Base-by-base conservation (phyloP, 1,139 yeast species). In the Hemisphaericaspora lyxosophila region DNA sequence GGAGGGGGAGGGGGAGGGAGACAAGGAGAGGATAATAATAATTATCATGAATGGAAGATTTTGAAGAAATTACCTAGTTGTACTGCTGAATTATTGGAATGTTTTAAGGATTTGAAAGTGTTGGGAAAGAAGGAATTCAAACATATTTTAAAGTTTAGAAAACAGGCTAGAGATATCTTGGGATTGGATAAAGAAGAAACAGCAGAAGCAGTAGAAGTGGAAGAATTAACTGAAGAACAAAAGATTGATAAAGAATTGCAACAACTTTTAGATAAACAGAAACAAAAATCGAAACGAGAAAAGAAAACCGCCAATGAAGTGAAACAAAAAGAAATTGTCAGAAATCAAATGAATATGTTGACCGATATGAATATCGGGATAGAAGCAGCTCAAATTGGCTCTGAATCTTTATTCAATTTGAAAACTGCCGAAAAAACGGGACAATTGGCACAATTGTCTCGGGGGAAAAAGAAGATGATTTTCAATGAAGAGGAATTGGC, bases 291-390 rank as follows among this genome's bases (percentile, higher is more conserved):
- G 36, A 90, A 84, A 62, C 80, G 97, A 55, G 90, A 83, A 47
- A 87, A 83, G 64, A 82, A 96, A 62, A 80, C 75, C 50, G 77
- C 79, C 36, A 90, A 92, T 57, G 97, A 90, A 62, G 53, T 64
- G 47, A 89, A 88, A 56, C 96, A 88, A 59, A 87, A 86, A 60
- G 97, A 90, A 58, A 80, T 92, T 40, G 75, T 78, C 39, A 79
- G 97, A 64, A 83, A 89, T 85, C 97, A 92, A 64, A 85, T 92
- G 94, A 88, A 87, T 59, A 90, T 92, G 97, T 71, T 86, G 44
- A 86, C 96, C 3, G 96, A 95, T 54, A 80, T 78, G 72, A 95
- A 88, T 54, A 82, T 92, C 48, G 97, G 97, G 73, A 72, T 88
- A 34, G 98, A 92, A 59, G 96, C 96, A 14, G 92, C 88, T n/a